Conservation (phyloP, 2,329 filamentous ascomycete species). For the Myriosclerotinia duriaeana region DNA sequence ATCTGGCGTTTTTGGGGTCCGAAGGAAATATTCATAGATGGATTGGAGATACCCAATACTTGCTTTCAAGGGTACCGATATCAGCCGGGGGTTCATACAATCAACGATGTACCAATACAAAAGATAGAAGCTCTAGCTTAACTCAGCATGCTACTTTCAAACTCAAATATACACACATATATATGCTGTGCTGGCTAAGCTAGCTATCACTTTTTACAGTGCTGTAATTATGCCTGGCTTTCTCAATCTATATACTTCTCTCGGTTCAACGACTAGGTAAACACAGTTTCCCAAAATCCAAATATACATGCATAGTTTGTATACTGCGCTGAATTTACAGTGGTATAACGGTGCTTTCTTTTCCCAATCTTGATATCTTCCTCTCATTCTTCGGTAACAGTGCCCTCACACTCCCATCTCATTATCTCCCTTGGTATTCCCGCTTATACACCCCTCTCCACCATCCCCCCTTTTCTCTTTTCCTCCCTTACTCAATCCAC, state of each 20-base stretch:
- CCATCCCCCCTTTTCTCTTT: constrained; percentile 7
- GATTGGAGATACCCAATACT: constrained; percentile 20
- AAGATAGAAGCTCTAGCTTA: neutral
- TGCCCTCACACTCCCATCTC: neutral
- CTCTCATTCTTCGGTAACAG: neutral
- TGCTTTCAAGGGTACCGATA: constrained; percentile 8
- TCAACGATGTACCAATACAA: neutral
- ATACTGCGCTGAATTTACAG: neutral
- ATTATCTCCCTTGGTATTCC: neutral
- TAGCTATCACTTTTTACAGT: neutral
- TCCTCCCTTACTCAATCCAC: constrained; percentile 18
- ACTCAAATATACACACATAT: constrained; percentile 9
- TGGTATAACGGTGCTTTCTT: neutral
- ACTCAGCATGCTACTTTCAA: neutral
- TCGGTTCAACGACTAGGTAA: neutral
- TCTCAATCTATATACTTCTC: constrained; percentile 10
- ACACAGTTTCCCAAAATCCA: neutral
- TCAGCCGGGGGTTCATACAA: neutral
- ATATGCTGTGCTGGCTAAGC: neutral
- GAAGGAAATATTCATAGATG: constrained; percentile 8
- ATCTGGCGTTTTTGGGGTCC: constrained; percentile 13
- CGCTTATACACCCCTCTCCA: neutral
- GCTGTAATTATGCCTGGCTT: neutral
- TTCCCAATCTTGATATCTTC: neutral
- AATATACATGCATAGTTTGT: constrained; percentile 1